Conservation (phyloP, 1,139 yeast genomes). For the Hemisphaericaspora xylanilytica region DNA sequence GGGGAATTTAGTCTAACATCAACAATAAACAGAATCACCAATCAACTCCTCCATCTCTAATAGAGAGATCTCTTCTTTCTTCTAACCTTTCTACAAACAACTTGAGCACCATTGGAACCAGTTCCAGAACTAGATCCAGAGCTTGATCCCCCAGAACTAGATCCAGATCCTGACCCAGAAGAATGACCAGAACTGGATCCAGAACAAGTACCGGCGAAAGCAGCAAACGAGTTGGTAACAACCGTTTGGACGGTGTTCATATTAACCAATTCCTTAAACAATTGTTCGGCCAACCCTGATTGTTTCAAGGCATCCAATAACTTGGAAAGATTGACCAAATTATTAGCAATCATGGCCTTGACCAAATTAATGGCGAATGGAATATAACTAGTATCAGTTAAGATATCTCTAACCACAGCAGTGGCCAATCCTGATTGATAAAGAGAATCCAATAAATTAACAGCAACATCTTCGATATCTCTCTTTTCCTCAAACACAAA, state of each 20-base stretch:
- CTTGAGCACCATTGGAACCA: slow-evolving; percentile 12
- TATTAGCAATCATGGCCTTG: slow-evolving; percentile 26
- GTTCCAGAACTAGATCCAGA: slow-evolving; percentile 15
- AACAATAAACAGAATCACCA: neutral
- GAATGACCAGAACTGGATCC: slow-evolving; percentile 5
- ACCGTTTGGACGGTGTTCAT: slow-evolving; percentile 37
- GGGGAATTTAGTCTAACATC: no score
- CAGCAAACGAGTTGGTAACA: slow-evolving; percentile 41
- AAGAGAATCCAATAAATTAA: slow-evolving; percentile 41
- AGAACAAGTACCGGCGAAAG: slow-evolving; percentile 40
- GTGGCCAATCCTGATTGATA: slow-evolving; percentile 43
- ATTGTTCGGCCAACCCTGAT: slow-evolving; percentile 37
- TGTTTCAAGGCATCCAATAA: slow-evolving; percentile 33
- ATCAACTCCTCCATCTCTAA: slow-evolving; percentile 7
- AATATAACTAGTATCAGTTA: slow-evolving; percentile 38
- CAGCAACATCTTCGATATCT: slow-evolving; percentile 31
- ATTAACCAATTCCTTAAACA: slow-evolving; percentile 35
- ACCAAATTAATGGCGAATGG: slow-evolving; percentile 39
- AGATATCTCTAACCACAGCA: slow-evolving; percentile 39
- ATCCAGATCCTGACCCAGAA: slow-evolving; percentile 10
- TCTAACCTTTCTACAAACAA: slow-evolving; percentile 26
- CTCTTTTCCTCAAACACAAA: slow-evolving; percentile 19
- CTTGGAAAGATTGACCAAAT: slow-evolving; percentile 29
- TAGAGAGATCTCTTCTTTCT: slow-evolving; percentile 25
- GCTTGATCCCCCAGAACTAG: slow-evolving; percentile 12